phyloP scores from a whole-genome alignment of 129 eudicot species.

The Centrapalus pauciflorus region DNA sequence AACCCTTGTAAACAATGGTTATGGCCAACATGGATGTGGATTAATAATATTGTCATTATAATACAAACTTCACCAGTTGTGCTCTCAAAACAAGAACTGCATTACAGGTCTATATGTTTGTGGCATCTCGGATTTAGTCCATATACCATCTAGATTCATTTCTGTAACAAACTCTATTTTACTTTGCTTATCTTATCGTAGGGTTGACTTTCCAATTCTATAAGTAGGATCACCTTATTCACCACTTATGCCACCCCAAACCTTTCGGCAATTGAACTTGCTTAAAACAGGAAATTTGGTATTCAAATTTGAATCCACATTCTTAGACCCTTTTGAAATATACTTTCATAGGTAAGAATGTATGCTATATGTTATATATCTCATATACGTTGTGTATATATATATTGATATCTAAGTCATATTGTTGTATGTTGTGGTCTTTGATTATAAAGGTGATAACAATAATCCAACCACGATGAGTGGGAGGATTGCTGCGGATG shows the following conservation, averaged over 20 bases:
- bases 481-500: constrained; percentile 23
- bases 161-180: background rate
- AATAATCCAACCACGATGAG: constrained; percentile 34
- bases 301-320: background rate
- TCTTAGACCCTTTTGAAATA: constrained; percentile 4
- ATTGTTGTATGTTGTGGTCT: background rate
- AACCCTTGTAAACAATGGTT: background rate
- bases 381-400: background rate
- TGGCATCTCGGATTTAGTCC: constrained; percentile 14
- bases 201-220: constrained; percentile 26
- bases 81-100: background rate
- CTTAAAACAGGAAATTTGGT: too few species aligned
- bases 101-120: background rate
- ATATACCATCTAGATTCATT: constrained; percentile 32
- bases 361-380: background rate
- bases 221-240: constrained; percentile 29
- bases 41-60: background rate
- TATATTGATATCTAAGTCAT: background rate
- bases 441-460: constrained; percentile 27
- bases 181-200: constrained; percentile 6
- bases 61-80: constrained; percentile 20
- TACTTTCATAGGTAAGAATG: constrained; percentile 10
- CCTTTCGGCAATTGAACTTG: background rate
- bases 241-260: constrained; percentile 9
- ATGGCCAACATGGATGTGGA: constrained; percentile 8